Percentiles rank a stretch among this genome's conserved stretches.
Conservation (phyloP, 148 eudicot genomes). For the Rhododendron simsii region DNA sequence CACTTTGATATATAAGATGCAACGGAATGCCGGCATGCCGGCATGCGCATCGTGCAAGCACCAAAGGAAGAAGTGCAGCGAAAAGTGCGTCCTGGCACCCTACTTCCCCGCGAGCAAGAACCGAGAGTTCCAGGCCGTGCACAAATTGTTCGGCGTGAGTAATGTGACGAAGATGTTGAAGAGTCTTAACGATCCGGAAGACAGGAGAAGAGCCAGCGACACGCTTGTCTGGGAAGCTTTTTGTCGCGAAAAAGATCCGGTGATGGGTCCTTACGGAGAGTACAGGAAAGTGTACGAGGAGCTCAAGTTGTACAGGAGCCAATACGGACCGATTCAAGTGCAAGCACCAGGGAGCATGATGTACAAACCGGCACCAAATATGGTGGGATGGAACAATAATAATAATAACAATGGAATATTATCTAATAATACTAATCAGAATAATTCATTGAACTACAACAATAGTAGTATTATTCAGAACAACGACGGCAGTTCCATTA, state of each 20-base stretch:
- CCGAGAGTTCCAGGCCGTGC: slow-evolving; percentile 74
- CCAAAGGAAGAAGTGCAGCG: slow-evolving; percentile 84
- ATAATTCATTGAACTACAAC: slow-evolving; percentile 28
- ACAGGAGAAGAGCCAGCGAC: slow-evolving; percentile 49
- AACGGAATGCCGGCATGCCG: slow-evolving; percentile 28
- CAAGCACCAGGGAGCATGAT: slow-evolving; percentile 21
- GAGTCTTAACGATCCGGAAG: slow-evolving; percentile 38
- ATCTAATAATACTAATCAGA: slow-evolving; percentile 19
- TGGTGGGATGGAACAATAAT: slow-evolving; percentile 37
- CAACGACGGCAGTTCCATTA: slow-evolving; percentile 27
- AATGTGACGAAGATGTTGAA: slow-evolving; percentile 64
- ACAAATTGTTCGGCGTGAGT: slow-evolving; percentile 85
- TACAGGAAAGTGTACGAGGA: slow-evolving; percentile 55
- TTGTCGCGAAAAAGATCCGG: slow-evolving; percentile 64
- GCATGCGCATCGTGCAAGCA: slow-evolving; percentile 99
- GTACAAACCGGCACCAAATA: slow-evolving; percentile 24
- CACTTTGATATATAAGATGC: slow-evolving; percentile 22
- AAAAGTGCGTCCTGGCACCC: slow-evolving; percentile 72
- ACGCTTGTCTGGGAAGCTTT: slow-evolving; percentile 89
- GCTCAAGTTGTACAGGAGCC: slow-evolving; percentile 47
- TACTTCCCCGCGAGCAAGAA: slow-evolving; percentile 59
- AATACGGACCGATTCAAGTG: slow-evolving; percentile 13
- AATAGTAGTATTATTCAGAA: slow-evolving; percentile 9
- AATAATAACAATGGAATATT: slow-evolving; percentile 20
- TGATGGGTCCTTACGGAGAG: slow-evolving; percentile 71